A percentile compares a stretch with the other conserved stretches of the same genome.
phyloP scores from a whole-genome alignment of 768 basidiomycete genomes.

The Tricholoma saponaceum region DNA sequence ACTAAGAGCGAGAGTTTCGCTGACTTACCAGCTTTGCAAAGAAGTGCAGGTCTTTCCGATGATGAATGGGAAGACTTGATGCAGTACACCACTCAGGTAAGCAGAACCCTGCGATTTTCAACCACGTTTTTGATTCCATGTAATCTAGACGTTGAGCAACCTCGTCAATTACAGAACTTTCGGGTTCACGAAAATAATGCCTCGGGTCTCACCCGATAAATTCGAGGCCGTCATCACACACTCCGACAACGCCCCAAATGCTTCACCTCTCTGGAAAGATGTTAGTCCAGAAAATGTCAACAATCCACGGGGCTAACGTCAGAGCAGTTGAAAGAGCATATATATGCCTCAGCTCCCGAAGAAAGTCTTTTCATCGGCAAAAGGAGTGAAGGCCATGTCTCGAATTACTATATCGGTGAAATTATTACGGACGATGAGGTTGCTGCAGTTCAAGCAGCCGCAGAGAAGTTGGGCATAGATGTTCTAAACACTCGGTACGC shows the following conservation, averaged over 20 bases:
- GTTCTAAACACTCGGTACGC: constrained; percentile 77
- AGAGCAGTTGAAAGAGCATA: constrained; percentile 63
- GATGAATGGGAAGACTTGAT: constrained; percentile 68
- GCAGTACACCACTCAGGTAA: constrained; percentile 72
- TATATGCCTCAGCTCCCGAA: constrained; percentile 67
- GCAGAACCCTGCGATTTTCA: constrained; percentile 10
- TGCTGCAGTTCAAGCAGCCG: constrained; percentile 65
- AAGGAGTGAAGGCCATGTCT: constrained; percentile 69
- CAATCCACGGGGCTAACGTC: background rate
- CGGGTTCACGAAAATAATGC: constrained; percentile 83
- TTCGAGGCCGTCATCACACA: constrained; percentile 60
- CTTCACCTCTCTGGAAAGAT: constrained; percentile 58
- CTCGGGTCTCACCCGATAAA: constrained; percentile 56
- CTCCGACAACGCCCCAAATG: constrained; percentile 56
- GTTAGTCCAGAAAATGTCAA: constrained; percentile 29
- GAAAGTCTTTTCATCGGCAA: constrained; percentile 75
- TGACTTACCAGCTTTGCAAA: constrained; percentile 51
- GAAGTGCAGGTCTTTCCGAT: constrained; percentile 45
- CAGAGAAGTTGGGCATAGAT: constrained; percentile 73
- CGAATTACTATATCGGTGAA: constrained; percentile 83
- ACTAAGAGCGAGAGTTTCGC: constrained; percentile 47
- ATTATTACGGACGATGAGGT: constrained; percentile 75
- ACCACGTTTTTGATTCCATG: background rate
- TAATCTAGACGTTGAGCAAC: constrained; percentile 48
- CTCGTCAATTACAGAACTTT: constrained; percentile 78